Evolutionary conservation across 805 yeast species (phyloP), one percentile per base, ranked within the genome.

Genomic region (Wickerhamomyces silvicola): DNA sequence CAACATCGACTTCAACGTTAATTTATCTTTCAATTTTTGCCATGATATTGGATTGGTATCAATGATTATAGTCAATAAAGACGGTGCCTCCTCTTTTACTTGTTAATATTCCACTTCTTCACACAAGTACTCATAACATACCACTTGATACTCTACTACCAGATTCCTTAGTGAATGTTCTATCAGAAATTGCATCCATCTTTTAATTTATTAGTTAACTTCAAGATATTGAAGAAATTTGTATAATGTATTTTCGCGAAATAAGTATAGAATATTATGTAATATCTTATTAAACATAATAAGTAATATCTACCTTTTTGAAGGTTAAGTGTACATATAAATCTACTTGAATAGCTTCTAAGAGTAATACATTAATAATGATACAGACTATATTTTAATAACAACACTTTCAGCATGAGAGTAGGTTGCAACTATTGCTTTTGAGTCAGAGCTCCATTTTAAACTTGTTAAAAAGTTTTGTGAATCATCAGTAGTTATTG

Each of bases 141-240:
- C 68, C 70, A 22, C 43, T 49, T 8, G 57, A 32, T 7, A 48
- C 41, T 33, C 46, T 54, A 25, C 43, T 15, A 39, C 52, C 6
- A 33, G 47, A 33, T 18, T 42, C 46, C 3, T 46, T 43, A 10
- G 42, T 41, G 54, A 77, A 75, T 7, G 70, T 68, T 31, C 75
- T 60, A 38, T 78, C 85, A 4, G 83, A 66, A 26, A 78, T 78
- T 12, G 77, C 83, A 50, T 78, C 86, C 86, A 78, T 78, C 19
- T n/a, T 16, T 7, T 8, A 4, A 24, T 24, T 25, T 15, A 16
- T 17, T 25, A 9, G n/a, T 5, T 8, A 17, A n/a, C 12, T 7
- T 8, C 12, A 15, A 25, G 10, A 25, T 16, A 11, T n/a, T 16
- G 12, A 26, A 22, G 16, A 22, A 12, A 17, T 13, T 15, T 12